Evolutionary conservation across 2,329 filamentous ascomycete genomes (phyloP).

Genomic region (Trichoderma gracile): DNA sequence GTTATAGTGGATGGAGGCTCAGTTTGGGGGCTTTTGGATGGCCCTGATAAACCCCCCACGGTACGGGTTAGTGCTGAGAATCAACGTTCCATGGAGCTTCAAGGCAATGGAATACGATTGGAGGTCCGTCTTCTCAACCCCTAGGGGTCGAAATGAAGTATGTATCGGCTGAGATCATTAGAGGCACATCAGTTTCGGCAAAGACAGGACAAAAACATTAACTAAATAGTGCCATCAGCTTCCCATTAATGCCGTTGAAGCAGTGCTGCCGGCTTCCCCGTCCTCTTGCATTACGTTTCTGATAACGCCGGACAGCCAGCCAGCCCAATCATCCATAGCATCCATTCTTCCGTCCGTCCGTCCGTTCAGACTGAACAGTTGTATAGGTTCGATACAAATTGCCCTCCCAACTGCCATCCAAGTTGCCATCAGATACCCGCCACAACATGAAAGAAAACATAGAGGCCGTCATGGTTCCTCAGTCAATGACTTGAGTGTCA

Average conservation of each 20-base stretch:
- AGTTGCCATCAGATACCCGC: not conserved
- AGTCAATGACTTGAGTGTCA: conserved; percentile 23
- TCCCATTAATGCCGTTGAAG: conserved; percentile 14
- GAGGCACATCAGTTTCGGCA: not conserved
- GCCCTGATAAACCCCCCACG: conserved; percentile 9
- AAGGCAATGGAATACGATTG: too few species aligned
- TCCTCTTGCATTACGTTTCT: conserved; percentile 3
- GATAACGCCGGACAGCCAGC: conserved; percentile 2
- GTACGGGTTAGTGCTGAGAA: not conserved
- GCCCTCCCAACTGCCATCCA: not conserved
- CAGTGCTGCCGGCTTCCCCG: conserved; percentile 3
- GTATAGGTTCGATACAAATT: conserved; percentile 16
- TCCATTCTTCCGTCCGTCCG: not conserved
- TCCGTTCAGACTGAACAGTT: conserved; percentile 6
- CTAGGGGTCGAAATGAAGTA: too few species aligned
- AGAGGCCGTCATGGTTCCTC: not conserved
- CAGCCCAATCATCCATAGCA: not conserved
- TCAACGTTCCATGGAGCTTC: not conserved
- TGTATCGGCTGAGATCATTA: too few species aligned
- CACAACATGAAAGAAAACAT: not conserved
- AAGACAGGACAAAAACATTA: conserved; percentile 2
- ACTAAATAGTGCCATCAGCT: not conserved
- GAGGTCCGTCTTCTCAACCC: not conserved
- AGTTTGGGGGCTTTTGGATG: conserved; percentile 4
- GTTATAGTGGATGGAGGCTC: not conserved